Conservation (phyloP, 2,329 filamentous ascomycete genomes). For the Gaeumannomyces tritici region DNA sequence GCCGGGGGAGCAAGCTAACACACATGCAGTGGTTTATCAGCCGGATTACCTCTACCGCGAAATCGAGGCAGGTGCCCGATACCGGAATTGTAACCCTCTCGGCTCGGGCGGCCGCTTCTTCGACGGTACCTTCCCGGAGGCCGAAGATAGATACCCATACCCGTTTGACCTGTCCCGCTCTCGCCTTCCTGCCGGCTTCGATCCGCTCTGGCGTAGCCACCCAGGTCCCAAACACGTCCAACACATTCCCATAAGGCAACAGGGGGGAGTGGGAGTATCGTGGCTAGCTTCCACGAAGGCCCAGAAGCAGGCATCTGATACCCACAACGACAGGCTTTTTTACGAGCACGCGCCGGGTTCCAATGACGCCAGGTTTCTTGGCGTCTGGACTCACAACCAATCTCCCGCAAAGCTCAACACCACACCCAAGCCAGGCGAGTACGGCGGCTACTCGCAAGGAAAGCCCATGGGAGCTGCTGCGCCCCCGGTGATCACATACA, state of each 20-base stretch:
- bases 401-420: neutral
- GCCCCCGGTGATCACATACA: too few species aligned
- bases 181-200: neutral
- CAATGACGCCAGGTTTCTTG: neutral
- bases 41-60: neutral
- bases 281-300: neutral
- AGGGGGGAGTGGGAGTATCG: neutral
- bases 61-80: neutral
- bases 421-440: too few species aligned
- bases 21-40: neutral
- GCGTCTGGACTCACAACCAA: neutral
- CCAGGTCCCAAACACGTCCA: slow-evolving; percentile 6
- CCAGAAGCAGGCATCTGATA: neutral
- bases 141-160: neutral
- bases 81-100: neutral
- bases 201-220: slow-evolving; percentile 9
- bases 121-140: too few species aligned
- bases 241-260: neutral
- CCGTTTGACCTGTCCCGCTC: neutral
- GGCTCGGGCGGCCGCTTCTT: neutral
- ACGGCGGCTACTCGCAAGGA: too few species aligned
- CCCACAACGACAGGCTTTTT: neutral
- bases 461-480: too few species aligned
- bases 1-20: too few species aligned
- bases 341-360: neutral